Conservation (phyloP, 2,329 filamentous ascomycete species). For the Chaetoscypha palmicola region DNA sequence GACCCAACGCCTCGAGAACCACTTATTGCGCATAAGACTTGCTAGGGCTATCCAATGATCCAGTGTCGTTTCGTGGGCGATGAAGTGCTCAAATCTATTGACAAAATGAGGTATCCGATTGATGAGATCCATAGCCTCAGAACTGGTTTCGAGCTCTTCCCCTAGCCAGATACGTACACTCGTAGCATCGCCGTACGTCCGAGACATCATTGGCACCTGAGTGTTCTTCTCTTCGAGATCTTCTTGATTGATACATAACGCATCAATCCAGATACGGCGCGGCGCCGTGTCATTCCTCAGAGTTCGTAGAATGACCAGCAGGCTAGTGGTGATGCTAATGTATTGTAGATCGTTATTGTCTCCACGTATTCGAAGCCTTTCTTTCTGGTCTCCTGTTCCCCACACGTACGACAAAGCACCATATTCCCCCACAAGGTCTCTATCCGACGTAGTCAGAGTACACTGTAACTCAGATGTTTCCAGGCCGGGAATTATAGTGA, state of each 20-base stretch:
- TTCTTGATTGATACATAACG: slow-evolving; percentile 28
- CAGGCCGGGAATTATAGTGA: not conserved
- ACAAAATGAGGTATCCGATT: not conserved
- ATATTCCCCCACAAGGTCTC: not conserved
- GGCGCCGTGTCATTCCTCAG: not conserved
- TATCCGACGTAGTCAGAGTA: not conserved
- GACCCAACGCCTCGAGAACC: slow-evolving; percentile 3
- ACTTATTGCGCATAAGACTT: not conserved
- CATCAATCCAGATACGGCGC: slow-evolving; percentile 26
- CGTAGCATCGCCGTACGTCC: slow-evolving; percentile 25
- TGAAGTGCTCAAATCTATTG: not conserved
- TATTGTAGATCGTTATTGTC: not conserved
- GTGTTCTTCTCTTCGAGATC: slow-evolving; percentile 20
- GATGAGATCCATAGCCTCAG: not conserved
- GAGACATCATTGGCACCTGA: slow-evolving; percentile 25
- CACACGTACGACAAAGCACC: not conserved
- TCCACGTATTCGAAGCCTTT: not conserved
- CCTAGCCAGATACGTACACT: slow-evolving; percentile 29
- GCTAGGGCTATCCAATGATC: not conserved
- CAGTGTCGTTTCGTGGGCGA: not conserved
- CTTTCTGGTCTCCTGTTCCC: not conserved
- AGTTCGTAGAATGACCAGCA: not conserved
- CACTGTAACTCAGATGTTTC: not conserved
- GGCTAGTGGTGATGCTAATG: not conserved
- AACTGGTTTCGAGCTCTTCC: not conserved